Evolutionary conservation across 306 rosid genomes (phyloP).

Genomic region (Pyrus communis): DNA sequence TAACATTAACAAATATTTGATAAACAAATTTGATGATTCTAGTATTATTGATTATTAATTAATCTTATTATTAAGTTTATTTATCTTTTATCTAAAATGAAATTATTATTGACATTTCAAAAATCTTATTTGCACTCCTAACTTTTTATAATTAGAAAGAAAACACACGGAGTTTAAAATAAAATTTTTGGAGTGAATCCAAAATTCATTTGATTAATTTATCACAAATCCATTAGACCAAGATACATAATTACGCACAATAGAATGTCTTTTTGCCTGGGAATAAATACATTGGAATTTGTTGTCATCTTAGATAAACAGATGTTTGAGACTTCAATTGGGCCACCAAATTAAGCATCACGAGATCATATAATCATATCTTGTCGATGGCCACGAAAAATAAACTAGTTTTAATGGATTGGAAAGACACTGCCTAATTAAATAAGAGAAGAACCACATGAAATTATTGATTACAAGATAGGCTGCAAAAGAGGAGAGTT

Average conservation of each 20-base stretch:
- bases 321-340: background rate
- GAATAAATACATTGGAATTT: background rate
- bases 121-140: too few species aligned
- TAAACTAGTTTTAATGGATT: conserved; percentile 6
- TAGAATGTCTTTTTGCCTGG: background rate
- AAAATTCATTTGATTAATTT: background rate
- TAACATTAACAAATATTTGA: too few species aligned
- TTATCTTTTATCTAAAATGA: too few species aligned
- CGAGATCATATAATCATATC: conserved; percentile 23
- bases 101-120: too few species aligned
- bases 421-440: conserved; percentile 20
- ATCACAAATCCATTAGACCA: background rate
- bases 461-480: conserved; percentile 25
- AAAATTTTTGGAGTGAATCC: background rate
- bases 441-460: conserved; percentile 15
- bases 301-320: background rate
- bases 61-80: too few species aligned
- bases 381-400: conserved; percentile 10
- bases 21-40: too few species aligned
- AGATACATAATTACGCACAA: background rate
- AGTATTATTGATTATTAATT: background rate
- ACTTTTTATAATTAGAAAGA: too few species aligned
- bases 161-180: too few species aligned
- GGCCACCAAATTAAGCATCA: conserved; percentile 10
- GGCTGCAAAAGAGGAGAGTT: background rate